Evolutionary conservation across 495 filamentous ascomycete genomes (phyloP).

Genomic region (Tuber calosporum): DNA sequence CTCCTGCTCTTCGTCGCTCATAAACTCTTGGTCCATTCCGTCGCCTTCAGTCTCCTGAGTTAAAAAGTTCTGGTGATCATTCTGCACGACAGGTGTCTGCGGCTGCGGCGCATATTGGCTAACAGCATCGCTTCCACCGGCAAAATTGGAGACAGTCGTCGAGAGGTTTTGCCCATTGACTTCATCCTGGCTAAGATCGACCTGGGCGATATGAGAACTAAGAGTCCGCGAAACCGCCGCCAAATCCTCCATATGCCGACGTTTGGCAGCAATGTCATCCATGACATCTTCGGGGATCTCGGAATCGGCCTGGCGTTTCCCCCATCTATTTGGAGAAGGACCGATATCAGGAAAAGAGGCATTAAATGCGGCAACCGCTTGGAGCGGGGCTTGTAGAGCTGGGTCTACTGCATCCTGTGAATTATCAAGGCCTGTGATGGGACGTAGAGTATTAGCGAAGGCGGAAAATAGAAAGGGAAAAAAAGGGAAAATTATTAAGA

Average conservation of each 20-base stretch:
- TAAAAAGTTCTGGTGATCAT: conserved; percentile 17
- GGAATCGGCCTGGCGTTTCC: conserved; percentile 38
- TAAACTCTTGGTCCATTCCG: conserved; percentile 33
- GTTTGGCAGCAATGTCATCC: conserved; percentile 24
- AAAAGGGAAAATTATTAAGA: conserved; percentile 15
- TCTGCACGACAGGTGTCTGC: conserved; percentile 24
- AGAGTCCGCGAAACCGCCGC: conserved; percentile 16
- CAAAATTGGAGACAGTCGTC: conserved; percentile 12
- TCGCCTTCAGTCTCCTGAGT: conserved; percentile 32
- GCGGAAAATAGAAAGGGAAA: conserved; percentile 7
- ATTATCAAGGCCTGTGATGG: conserved; percentile 26
- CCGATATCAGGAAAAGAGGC: conserved; percentile 24
- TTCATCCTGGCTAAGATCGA: conserved; percentile 10
- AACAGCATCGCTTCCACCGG: conserved; percentile 11
- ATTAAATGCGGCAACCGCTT: conserved; percentile 41
- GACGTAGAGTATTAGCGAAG: conserved; percentile 16
- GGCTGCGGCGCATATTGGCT: conserved; percentile 31
- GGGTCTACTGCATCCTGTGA: conserved; percentile 32
- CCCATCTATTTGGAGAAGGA: conserved; percentile 33
- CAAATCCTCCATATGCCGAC: conserved; percentile 32
- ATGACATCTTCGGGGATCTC: conserved; percentile 14
- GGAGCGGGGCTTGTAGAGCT: conserved; percentile 20
- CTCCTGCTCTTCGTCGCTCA: conserved; percentile 37
- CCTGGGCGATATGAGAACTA: conserved; percentile 14
- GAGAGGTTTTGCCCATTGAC: conserved; percentile 23